phyloP scores from a whole-genome alignment of 2,329 filamentous ascomycete genomes.

The Metarhizium humberi region DNA sequence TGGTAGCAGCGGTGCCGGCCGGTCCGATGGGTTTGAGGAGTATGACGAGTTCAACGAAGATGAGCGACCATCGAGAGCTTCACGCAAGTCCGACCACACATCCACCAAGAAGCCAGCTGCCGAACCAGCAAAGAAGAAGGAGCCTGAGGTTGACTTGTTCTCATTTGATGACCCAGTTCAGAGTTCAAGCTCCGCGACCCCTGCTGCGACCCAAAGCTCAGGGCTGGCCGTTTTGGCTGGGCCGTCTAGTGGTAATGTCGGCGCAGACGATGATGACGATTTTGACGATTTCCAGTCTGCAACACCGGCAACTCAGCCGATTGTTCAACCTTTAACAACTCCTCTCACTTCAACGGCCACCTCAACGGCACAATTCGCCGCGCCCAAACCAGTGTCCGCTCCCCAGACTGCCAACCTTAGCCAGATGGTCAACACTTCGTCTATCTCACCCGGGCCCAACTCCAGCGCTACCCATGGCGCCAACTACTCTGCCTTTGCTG shows the following conservation, averaged over 20 bases:
- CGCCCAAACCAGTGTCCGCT: conserved; percentile 77
- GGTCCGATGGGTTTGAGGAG: conserved; percentile 79
- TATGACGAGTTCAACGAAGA: conserved; percentile 95
- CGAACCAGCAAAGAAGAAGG: conserved; percentile 69
- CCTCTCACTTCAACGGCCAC: conserved; percentile 43
- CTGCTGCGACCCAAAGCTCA: conserved; percentile 36
- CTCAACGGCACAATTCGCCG: conserved; percentile 58
- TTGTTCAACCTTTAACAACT: conserved; percentile 36
- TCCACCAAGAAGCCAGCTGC: conserved; percentile 34
- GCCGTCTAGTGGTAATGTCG: conserved; percentile 10
- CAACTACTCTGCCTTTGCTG: conserved; percentile 55
- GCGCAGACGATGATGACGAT: conserved; percentile 65
- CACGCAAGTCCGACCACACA: conserved; percentile 22
- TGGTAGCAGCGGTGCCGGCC: conserved; percentile 65
- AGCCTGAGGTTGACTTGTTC: conserved; percentile 86
- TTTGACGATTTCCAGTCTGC: conserved; percentile 98
- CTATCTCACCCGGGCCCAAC: conserved; percentile 65
- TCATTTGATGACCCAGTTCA: conserved; percentile 74
- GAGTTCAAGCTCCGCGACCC: conserved; percentile 33
- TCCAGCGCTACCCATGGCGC: conserved; percentile 43
- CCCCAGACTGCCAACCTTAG: conserved; percentile 72
- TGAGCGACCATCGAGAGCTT: conserved; percentile 33
- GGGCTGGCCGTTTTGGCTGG: conserved; percentile 36
- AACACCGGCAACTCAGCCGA: conserved; percentile 44
- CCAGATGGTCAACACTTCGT: conserved; percentile 70